Base-by-base conservation (phyloP, 257 asterid genomes). In the Ilex aquifolium region DNA sequence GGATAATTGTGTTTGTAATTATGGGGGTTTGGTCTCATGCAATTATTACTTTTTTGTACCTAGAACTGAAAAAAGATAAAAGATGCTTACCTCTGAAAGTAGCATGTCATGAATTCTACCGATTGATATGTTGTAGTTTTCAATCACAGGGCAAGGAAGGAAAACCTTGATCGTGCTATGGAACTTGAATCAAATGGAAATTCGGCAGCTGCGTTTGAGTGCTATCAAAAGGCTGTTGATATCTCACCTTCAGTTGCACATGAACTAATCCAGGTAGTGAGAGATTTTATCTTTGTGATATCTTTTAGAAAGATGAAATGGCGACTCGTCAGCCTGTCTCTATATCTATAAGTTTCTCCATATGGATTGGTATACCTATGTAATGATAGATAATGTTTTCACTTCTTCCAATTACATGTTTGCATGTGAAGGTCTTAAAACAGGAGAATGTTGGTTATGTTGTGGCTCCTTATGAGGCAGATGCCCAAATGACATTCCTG, bases 401-500 rank as follows among this genome's bases (percentile, higher is more conserved):
- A 11, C 52, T 10, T 46, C n/a, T 46, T 46, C 52, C 13, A 46
- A 46, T 46, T 7, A 46, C 52, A 46, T 46, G 52, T 46, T 46
- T 46, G 56, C 53, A 16, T 64, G 27, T 65, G 48, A 87, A 92
- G 99, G 92, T 81, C 62, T 76, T 92, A 64, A 92, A 82, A 58
- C 78, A 69, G 69, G 94, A 89, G 72, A 82, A 81, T 7, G 84
- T 92, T 48, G 68, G 82, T 57, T 92, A 85, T 46, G 63, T 92
- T 5, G 99, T 92, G 76, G 99, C 99, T 61, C 99, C 99, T 16
- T 89, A 89, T 59, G 99, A 92, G 85, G 99, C 99, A 72, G 99
- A 92, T 72, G 97, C 99, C 36, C 95, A 92, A 70, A 87, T 92
- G 97, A 84, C 99, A 32, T 89, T 83, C 79, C 67, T 92, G 80